Evolutionary conservation across 2,329 filamentous ascomycete species (phyloP).

Genomic region (Chaetomium sp.): DNA sequence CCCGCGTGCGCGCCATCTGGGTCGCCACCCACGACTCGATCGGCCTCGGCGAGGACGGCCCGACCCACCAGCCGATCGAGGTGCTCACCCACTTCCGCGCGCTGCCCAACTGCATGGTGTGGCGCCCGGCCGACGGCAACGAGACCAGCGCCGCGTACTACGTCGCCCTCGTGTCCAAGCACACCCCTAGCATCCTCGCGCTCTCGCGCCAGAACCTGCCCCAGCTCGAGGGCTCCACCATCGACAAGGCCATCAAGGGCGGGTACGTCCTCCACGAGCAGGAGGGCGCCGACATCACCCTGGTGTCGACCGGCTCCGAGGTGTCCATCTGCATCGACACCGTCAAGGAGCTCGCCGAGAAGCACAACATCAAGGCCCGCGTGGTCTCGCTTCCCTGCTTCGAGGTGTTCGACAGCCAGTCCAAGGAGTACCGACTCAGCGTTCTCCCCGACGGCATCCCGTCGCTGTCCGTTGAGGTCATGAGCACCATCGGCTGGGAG

Average conservation of each 20-base stretch:
- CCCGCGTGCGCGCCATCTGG: constrained; percentile 87
- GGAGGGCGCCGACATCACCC: constrained; percentile 75
- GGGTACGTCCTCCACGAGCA: constrained; percentile 86
- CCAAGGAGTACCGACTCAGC: constrained; percentile 89
- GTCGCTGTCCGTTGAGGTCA: constrained; percentile 87
- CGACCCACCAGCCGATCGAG: constrained; percentile 98
- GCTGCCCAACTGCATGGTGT: constrained; percentile 98
- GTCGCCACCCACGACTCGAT: constrained; percentile 98
- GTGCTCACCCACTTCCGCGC: constrained; percentile 97
- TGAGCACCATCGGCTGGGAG: constrained; percentile 98
- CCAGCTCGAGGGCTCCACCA: constrained; percentile 88
- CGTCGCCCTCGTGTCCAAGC: constrained; percentile 79
- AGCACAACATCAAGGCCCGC: constrained; percentile 80
- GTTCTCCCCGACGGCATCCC: constrained; percentile 93
- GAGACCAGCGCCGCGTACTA: constrained; percentile 98
- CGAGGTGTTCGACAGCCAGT: constrained; percentile 91
- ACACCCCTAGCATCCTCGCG: constrained; percentile 87
- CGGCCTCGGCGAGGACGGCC: constrained; percentile 96
- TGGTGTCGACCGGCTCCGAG: constrained; percentile 94
- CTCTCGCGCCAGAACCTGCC: constrained; percentile 97
- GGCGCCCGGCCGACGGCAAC: constrained; percentile 97
- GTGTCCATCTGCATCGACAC: constrained; percentile 90
- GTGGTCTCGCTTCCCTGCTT: constrained; percentile 95
- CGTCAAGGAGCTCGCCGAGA: constrained; percentile 82
- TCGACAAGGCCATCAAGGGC: constrained; percentile 88